A percentile compares a stretch with the other conserved stretches of the same genome.
phyloP scores from a whole-genome alignment of 805 yeast genomes.

The Cyberlindnera euphorbiiphila region DNA sequence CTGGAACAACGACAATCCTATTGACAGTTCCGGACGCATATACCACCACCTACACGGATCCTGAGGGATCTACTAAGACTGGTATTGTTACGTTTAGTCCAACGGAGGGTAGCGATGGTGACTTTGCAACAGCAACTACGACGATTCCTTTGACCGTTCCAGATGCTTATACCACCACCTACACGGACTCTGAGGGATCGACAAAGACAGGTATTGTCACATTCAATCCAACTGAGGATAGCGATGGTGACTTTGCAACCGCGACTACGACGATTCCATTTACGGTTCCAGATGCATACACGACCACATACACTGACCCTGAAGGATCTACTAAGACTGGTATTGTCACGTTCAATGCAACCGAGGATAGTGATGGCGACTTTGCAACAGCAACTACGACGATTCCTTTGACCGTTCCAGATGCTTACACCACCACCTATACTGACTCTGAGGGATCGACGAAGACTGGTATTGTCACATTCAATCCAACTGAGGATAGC shows the following conservation, averaged over 20 bases:
- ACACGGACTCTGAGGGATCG: conserved; percentile 7
- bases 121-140: no score
- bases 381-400: conserved; percentile 2
- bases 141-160: no score
- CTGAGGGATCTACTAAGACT: neutral
- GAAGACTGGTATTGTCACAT: conserved; percentile 8
- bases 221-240: conserved; percentile 6
- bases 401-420: no score
- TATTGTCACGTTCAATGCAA: conserved; percentile 9
- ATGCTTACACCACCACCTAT: no score
- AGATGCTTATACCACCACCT: conserved; percentile 9
- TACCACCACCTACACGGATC: neutral
- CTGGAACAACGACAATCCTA: neutral
- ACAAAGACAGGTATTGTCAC: conserved; percentile 9
- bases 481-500: conserved; percentile 7
- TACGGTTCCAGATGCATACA: conserved; percentile 12
- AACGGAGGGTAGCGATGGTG: no score
- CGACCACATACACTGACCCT: conserved; percentile 12
- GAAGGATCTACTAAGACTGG: conserved; percentile 9
- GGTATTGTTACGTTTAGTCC: no score
- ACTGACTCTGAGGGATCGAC: conserved; percentile 7
- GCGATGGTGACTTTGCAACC: conserved; percentile 4
- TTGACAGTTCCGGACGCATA: neutral
- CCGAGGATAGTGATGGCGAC: conserved; percentile 10
- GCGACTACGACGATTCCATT: conserved; percentile 3